phyloP scores from a whole-genome alignment of 345 rosid species.

The Eucalyptus regnans region DNA sequence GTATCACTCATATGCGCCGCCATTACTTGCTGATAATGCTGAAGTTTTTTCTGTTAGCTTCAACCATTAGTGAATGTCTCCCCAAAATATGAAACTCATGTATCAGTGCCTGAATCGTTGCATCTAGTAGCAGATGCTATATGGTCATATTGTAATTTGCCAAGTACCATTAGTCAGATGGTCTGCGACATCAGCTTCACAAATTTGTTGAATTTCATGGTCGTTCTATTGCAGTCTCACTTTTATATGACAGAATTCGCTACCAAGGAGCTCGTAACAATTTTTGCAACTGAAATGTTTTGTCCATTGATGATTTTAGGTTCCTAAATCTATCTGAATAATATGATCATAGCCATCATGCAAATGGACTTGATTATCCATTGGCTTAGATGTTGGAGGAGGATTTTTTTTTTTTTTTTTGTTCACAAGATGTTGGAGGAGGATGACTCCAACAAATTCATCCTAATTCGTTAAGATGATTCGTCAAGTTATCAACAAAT shows the following conservation, averaged over 20 bases:
- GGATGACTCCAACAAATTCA: background rate
- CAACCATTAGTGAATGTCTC: background rate
- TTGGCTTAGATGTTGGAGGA: background rate
- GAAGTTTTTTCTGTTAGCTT: background rate
- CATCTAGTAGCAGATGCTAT: background rate
- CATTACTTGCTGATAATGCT: background rate
- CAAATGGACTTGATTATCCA: background rate
- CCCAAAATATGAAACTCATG: background rate
- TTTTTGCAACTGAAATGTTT: background rate
- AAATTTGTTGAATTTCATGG: background rate
- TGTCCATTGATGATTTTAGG: background rate
- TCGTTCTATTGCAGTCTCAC: background rate
- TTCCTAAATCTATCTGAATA: background rate
- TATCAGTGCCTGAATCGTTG: background rate
- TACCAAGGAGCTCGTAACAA: background rate
- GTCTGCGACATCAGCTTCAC: background rate
- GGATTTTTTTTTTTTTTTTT: background rate
- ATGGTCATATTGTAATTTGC: background rate
- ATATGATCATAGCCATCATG: background rate
- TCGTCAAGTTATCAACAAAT: background rate
- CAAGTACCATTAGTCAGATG: background rate
- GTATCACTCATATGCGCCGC: background rate
- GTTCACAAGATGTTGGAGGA: background rate
- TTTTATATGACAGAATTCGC: background rate
- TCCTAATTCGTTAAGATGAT: background rate